Evolutionary conservation across 2,329 filamentous ascomycete species (phyloP).

Genomic region (Neocatenulostroma microsporum): DNA sequence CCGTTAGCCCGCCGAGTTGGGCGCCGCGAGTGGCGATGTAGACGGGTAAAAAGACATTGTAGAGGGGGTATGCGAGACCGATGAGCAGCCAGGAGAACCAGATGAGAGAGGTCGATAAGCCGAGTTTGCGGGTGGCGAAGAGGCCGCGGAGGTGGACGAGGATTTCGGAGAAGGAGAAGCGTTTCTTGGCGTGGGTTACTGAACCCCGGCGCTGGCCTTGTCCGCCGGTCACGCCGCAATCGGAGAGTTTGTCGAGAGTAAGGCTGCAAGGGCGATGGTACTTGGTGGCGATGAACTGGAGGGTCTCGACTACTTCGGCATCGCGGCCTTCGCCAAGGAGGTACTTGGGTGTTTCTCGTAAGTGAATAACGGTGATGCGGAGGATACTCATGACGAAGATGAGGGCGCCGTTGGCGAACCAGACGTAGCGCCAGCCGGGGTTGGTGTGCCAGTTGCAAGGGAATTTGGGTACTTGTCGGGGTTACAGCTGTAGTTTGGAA

Average conservation of each 20-base stretch:
- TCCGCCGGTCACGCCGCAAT: slow-evolving; percentile 33
- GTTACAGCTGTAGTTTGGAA: slow-evolving; percentile 45
- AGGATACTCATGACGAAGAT: slow-evolving; percentile 48
- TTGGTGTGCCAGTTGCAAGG: slow-evolving; percentile 47
- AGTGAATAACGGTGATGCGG: slow-evolving; percentile 47
- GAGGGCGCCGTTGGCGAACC: slow-evolving; percentile 46
- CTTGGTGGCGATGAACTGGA: slow-evolving; percentile 44
- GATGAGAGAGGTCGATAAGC: slow-evolving; percentile 54
- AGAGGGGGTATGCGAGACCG: slow-evolving; percentile 65
- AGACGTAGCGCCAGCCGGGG: slow-evolving; percentile 52
- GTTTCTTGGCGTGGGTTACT: slow-evolving; percentile 22
- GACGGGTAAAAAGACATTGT: slow-evolving; percentile 62
- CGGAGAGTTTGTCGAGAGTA: slow-evolving; percentile 43
- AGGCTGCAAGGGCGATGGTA: slow-evolving; percentile 48
- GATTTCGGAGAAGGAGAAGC: slow-evolving; percentile 34
- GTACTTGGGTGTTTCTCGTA: slow-evolving; percentile 52
- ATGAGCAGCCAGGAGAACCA: slow-evolving; percentile 55
- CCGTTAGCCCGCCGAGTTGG: slow-evolving; percentile 44
- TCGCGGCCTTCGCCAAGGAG: slow-evolving; percentile 48
- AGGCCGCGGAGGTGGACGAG: slow-evolving; percentile 55
- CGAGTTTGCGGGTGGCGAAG: slow-evolving; percentile 54
- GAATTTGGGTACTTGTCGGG: slow-evolving; percentile 31
- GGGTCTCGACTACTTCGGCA: slow-evolving; percentile 42
- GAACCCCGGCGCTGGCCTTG: slow-evolving; percentile 14
- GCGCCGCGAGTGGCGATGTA: slow-evolving; percentile 58